These are phyloP conservation scores for Piper betle DNA, from an alignment of 164 flowering plant genomes.

Conservation along the genomic window DNA sequence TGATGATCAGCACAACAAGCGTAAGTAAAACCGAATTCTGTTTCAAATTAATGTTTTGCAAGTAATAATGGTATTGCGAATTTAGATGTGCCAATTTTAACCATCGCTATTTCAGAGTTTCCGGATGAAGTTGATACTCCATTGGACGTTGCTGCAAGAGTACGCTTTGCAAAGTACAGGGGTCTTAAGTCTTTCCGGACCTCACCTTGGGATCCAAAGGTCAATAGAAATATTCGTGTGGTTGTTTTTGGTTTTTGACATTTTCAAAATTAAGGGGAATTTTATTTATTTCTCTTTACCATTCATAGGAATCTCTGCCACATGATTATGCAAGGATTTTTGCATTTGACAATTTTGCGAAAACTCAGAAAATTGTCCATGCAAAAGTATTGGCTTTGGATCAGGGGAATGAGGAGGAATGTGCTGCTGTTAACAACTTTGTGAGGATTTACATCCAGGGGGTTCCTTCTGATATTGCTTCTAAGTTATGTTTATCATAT, in stretches of 20 bases:
- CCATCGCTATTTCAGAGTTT: conserved; percentile 30
- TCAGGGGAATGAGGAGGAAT: conserved; percentile 40
- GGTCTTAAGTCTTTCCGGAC: conserved; percentile 92
- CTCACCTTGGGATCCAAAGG: conserved; percentile 96
- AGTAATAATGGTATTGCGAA: too few species aligned
- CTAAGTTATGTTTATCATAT: conserved; percentile 32
- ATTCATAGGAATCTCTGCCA: conserved; percentile 69
- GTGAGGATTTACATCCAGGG: conserved; percentile 58
- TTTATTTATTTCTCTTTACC: conserved; percentile 3
- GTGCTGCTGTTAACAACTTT: conserved; percentile 42
- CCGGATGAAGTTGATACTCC: conserved; percentile 99
- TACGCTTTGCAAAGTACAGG: conserved; percentile 83
- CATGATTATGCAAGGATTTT: conserved; percentile 80
- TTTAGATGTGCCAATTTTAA: too few species aligned
- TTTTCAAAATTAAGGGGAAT: neutral
- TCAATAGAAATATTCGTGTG: conserved; percentile 12
- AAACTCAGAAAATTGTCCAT: conserved; percentile 77
- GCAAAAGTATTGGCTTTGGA: conserved; percentile 52
- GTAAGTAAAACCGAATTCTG: too few species aligned
- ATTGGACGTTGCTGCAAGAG: conserved; percentile 67
- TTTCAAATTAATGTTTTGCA: too few species aligned
- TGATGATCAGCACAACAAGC: too few species aligned
- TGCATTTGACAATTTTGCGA: conserved; percentile 62
- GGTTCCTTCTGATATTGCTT: conserved; percentile 48
- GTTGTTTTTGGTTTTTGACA: conserved; percentile 1